Evolutionary conservation across 164 flowering plant species (phyloP), one percentile per base, ranked within the genome.

Genomic region (Buxus sempervirens): DNA sequence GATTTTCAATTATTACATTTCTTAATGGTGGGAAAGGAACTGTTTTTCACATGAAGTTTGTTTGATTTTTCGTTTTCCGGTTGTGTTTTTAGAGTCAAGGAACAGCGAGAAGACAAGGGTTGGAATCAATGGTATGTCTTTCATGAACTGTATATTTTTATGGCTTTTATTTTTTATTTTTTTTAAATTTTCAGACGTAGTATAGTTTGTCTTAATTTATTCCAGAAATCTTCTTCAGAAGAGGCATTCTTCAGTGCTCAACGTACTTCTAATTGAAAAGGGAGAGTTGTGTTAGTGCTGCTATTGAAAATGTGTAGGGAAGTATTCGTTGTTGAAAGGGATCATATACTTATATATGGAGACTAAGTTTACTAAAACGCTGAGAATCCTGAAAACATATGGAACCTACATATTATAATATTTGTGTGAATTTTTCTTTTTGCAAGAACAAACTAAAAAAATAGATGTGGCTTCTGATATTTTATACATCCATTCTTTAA

Each of bases 101-200:
- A 80, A 77, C 67, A 68, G 86, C 32, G 88, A 86, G 65, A 86
- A 80, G 78, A 88, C 86, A 59, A 91, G 76, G 84, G 64, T 94
- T 78, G 98, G 98, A 70, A 94, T 94, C 75, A 91, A 94, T 75
- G 98, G 98, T 90, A 73, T 18, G 87, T 66, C 58, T 49, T 72
- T 54, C 61, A 1, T 5, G 8, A 24, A 26, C 18, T 45, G 51
- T 45, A 15, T 15, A n/a, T 6, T 20, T 25, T 12, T 25, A 23
- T 58, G 20, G n/a, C n/a, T n/a, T n/a, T n/a, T n/a, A n/a, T n/a
- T 25, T 24, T 24, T 58, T 4, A 2, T 25, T 12, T 21, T n/a
- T n/a, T n/a, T n/a, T n/a, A n/a, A n/a, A 13, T 58, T 58, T 58
- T 58, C 13, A 32, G 26, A 21, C 60, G 18, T 24, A 23, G 60